Base-by-base conservation (phyloP, 352 stramenopile species). In the Globisporangium nodosum region DNA sequence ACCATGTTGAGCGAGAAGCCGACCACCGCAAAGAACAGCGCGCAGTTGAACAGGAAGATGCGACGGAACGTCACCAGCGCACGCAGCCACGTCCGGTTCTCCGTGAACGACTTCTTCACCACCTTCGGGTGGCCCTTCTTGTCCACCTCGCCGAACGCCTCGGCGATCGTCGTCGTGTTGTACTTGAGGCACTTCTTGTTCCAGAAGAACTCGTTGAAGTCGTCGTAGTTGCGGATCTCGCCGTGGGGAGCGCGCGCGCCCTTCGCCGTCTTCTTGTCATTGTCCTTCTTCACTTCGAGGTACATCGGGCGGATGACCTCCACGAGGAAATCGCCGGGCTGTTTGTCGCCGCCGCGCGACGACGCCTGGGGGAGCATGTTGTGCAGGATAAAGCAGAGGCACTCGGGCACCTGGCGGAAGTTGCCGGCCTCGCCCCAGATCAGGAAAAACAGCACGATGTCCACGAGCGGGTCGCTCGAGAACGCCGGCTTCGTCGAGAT, bases 131-230 rank as follows among this genome's bases (percentile, higher is more conserved):
- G 71, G 3, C 85, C 85, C 54, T 94, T 94, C 64, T 91, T 91
- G 70, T 94, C 81, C 21, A 86, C 62, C 49, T 87, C 73, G 1
- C 54, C 79, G 54, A 94, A 90, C 9, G 85, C 81, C 54, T 88
- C 78, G 33, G 66, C 66, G 40, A 94, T 92, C 21, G 54, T 83
- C 40, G 69, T 76, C 11, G 66, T 52, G 55, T 90, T 87, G 67
- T 74, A 92, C 66, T 90, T 92, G 40, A 94, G 60, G 42, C 82
- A 92, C 56, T 91, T 92, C 56, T 92, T 92, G 53, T 58, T 97
- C 97, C 97, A 99, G 68, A 99, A 99, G 66, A 99, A 99, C 79
- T 99, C 97, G 74, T 99, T 99, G 63, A 99, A 98, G 66, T 99
- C 97, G 49, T 99, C 97, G 68, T 99, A 99, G 71, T 99, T 99